Base-by-base conservation (phyloP, 176 grass and related monocot species). In the Elymus sibiricus region DNA sequence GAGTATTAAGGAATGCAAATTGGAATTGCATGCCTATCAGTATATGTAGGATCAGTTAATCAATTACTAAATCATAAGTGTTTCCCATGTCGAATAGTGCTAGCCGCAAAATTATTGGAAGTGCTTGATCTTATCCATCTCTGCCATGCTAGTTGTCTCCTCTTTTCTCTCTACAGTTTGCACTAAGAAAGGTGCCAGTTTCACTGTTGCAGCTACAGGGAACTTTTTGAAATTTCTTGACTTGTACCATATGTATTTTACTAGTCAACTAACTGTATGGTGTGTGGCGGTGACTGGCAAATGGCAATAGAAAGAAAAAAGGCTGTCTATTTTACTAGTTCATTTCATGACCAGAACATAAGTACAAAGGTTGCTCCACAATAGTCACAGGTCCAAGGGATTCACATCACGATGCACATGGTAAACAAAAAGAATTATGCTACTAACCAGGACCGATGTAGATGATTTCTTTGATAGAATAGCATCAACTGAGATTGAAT, bases 401-500 rank as follows among this genome's bases (percentile, higher is more conserved):
- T 46, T n/a, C 37, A 73, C 27, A n/a, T 35, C 43, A 40, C 5
- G 38, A 72, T 72, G 43, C n/a, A 74, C 39, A 46, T 76, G 74
- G 46, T 78, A 85, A 76, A 79, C 34, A 82, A 75, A 86, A 84
- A 79, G 55, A 80, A 32, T 76, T 42, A 75, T 25, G 84, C 46
- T 53, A 84, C 75, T 87, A 82, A 98, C 97, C 97, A 94, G 92
- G 65, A 91, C 43, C 42, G 84, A 81, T 80, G 88, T 70, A 56
- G 92, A 91, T 42, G 80, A 74, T 83, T 87, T 95, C 76, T 98
- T 98, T 42, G 94, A 87, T 60, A 98, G 70, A 92, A 98, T 98
- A 72, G 92, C 86, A 91, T 96, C 94, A 43, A 98, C 90, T 86
- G 97, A 94, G 74, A 98, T 86, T 40, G 97, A 92, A 79, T 98